A percentile compares a stretch with the other conserved stretches of the same genome.
Conservation (phyloP, 257 asterid species). For the Lycium ferocissimum region DNA sequence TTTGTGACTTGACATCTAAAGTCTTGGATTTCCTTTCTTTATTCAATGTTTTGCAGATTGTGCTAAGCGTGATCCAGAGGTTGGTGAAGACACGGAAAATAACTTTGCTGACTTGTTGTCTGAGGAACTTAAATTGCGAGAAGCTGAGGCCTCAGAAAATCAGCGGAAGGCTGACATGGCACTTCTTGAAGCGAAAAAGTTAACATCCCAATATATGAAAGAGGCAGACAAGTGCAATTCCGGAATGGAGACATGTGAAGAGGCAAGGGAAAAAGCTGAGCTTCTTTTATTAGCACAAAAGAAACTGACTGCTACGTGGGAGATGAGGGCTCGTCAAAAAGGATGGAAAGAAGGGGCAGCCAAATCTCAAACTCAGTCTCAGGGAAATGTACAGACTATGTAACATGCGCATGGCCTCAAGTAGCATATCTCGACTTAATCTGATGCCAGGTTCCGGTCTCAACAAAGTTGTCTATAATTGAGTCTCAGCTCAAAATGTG, state of each 20-base stretch:
- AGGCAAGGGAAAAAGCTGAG: conserved; percentile 93
- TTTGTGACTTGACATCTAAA: not conserved
- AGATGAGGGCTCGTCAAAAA: conserved; percentile 81
- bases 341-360: conserved; percentile 83
- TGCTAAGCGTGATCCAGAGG: conserved; percentile 85
- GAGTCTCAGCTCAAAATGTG: conserved; percentile 24
- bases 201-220: conserved; percentile 94
- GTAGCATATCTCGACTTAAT: conserved; percentile 23
- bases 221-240: conserved; percentile 97
- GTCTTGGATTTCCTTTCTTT: not conserved
- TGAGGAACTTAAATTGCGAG: conserved; percentile 80
- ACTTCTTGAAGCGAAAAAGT: conserved; percentile 87
- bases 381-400: conserved; percentile 36
- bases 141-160: conserved; percentile 78
- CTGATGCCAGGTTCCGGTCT: not conserved
- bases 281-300: conserved; percentile 69
- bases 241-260: conserved; percentile 98
- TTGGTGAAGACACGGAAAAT: conserved; percentile 82
- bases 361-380: conserved; percentile 38
- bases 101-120: conserved; percentile 83
- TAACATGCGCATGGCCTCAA: conserved; percentile 22
- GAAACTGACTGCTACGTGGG: conserved; percentile 80
- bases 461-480: conserved; percentile 20
- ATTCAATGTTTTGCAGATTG: conserved; percentile 60
- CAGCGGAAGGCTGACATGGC: conserved; percentile 89